Conservation (phyloP, 352 stramenopile genomes). For the Phytophthora citricola region DNA sequence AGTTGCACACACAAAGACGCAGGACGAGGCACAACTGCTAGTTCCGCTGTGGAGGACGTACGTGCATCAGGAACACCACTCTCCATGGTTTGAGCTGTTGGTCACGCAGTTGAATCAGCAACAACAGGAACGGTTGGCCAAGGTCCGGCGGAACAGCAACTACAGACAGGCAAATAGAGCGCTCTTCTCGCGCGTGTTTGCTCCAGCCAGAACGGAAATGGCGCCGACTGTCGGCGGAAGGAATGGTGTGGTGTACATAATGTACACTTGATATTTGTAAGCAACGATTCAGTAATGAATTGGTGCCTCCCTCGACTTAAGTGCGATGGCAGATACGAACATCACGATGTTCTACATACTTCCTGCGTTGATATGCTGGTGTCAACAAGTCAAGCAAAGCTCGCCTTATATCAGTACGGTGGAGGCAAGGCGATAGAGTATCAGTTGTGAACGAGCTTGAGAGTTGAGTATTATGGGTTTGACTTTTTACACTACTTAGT, state of each 20-base stretch:
- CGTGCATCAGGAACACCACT: slow-evolving; percentile 5
- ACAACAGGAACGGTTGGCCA: not conserved
- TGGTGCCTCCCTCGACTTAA: slow-evolving; percentile 17
- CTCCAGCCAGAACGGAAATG: slow-evolving; percentile 37
- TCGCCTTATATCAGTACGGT: not conserved
- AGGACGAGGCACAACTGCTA: not conserved
- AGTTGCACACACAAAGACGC: slow-evolving; percentile 4
- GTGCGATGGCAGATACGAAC: slow-evolving; percentile 1
- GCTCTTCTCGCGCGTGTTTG: slow-evolving; percentile 12
- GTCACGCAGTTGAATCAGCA: not conserved
- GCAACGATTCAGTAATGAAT: slow-evolving; percentile 64
- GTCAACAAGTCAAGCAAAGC: not conserved
- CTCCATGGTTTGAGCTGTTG: slow-evolving; percentile 16
- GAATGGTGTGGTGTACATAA: slow-evolving; percentile 23
- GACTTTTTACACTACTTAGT: too few species aligned
- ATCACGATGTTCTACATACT: too few species aligned
- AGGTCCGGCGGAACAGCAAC: not conserved
- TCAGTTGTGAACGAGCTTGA: not conserved
- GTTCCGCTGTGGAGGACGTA: slow-evolving; percentile 8
- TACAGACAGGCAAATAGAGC: not conserved
- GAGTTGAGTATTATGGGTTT: not conserved
- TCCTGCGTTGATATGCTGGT: not conserved
- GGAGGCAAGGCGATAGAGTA: not conserved
- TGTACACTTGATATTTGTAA: slow-evolving; percentile 54
- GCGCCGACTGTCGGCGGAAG: slow-evolving; percentile 17